A percentile compares a stretch with the other conserved stretches of the same genome.
phyloP scores from a whole-genome alignment of 2,329 filamentous ascomycete genomes.

The Peltaster fructicola region DNA sequence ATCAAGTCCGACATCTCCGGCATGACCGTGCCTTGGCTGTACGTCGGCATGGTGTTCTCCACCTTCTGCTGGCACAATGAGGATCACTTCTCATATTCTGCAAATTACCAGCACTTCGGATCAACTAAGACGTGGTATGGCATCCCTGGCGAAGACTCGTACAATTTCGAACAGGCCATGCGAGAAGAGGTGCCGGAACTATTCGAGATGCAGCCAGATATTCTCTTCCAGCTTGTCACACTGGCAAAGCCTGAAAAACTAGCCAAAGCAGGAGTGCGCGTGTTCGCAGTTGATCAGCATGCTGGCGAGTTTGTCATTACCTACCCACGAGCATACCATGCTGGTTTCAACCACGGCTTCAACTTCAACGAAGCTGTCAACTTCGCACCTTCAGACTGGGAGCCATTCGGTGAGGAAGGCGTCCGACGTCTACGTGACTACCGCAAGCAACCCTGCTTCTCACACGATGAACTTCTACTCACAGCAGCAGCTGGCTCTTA shows the following conservation, averaged over 20 bases:
- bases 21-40: conserved; percentile 98
- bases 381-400: conserved; percentile 90
- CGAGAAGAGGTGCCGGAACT: conserved; percentile 84
- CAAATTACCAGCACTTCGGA: conserved; percentile 96
- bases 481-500: conserved; percentile 69
- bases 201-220: conserved; percentile 90
- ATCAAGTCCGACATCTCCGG: conserved; percentile 98
- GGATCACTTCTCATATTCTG: conserved; percentile 93
- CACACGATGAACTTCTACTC: conserved; percentile 83
- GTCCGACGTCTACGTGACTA: conserved; percentile 78
- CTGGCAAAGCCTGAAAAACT: conserved; percentile 84
- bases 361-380: conserved; percentile 99
- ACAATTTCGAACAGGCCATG: conserved; percentile 94
- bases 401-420: conserved; percentile 72
- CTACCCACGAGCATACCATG: conserved; percentile 92
- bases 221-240: conserved; percentile 94
- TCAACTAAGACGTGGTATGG: conserved; percentile 99
- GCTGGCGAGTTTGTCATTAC: conserved; percentile 94
- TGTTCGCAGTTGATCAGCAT: conserved; percentile 88
- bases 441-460: conserved; percentile 85
- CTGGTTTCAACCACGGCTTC: conserved; percentile 94
- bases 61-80: conserved; percentile 99
- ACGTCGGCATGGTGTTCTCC: conserved; percentile 98
- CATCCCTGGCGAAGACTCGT: conserved; percentile 80
- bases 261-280: conserved; percentile 77